Evolutionary conservation across 768 basidiomycete genomes (phyloP), one percentile per base, ranked within the genome.

Genomic region (Cubamyces sp.): DNA sequence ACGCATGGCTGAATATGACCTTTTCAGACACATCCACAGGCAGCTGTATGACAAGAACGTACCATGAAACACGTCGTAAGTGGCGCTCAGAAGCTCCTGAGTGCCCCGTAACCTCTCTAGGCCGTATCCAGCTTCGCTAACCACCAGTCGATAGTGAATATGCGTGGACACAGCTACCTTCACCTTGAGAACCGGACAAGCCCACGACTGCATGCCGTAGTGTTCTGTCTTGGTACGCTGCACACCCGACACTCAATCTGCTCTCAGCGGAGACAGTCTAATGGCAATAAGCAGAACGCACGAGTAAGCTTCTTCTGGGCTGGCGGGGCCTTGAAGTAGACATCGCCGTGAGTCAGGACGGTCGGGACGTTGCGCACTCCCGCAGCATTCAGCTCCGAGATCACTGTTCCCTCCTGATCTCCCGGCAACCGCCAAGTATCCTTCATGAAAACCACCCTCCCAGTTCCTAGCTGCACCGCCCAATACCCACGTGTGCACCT

Each of bases 401-500:
- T 34, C 1, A 55, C 39, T 3, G 19, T 18, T 26, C 60, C 53
- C 34, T 61, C 60, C 28, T 40, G 37, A 16, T 53, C 51, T 0
- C 19, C 40, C 12, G 42, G 34, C 11, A 15, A 39, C 8, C 47
- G 52, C 60, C 60, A 61, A 7, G 55, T 47, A 23, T 57, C 55
- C 43, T 47, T 46, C 12, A 39, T 3, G 19, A 39, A 47, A n/a
- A 48, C 19, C 19, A 47, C 28, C 14, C 51, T 28, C 15, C 51
- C 37, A 16, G 37, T 21, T 3, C n/a, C 19, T 21, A 39, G 21
- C 11, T 53, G 51, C 12, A 65, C 54, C 14, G 64, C 64, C 64
- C 60, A 61, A 28, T 61, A 65, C 0, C 60, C 64, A 14, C 60
- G 60, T 16, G 56, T 61, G 16, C 60, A 8, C 60, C 54, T 30